These are phyloP conservation scores for Juncus inflexus DNA, from an alignment of 176 grass and related monocot genomes.

Conservation along the genomic window DNA sequence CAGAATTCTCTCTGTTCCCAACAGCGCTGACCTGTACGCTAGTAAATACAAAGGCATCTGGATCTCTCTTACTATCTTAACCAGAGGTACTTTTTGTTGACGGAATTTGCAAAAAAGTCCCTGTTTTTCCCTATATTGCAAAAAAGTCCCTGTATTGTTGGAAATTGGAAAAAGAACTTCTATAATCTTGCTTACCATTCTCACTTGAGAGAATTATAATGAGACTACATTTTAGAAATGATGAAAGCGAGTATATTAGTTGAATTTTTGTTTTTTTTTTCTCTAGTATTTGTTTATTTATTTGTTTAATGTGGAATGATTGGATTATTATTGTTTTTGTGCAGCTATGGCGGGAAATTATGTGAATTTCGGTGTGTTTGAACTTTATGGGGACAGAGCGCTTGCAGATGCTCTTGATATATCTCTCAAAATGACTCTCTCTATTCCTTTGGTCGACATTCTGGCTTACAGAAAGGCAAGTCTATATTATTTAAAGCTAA, in stretches of 20 bases:
- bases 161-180: too few relatives aligned
- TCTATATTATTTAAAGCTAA: neutral
- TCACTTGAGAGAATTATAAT: too few relatives aligned
- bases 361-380: constrained; percentile 98
- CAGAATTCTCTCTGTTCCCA: constrained; percentile 83
- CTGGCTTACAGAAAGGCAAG: constrained; percentile 87
- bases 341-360: constrained; percentile 96
- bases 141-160: too few relatives aligned
- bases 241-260: too few relatives aligned
- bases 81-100: constrained; percentile 60
- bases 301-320: constrained; percentile 20
- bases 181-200: too few relatives aligned
- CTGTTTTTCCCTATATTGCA: too few relatives aligned
- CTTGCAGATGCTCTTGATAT: constrained; percentile 91
- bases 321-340: constrained; percentile 24
- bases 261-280: neutral
- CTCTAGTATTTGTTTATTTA: constrained; percentile 12
- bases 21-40: constrained; percentile 66
- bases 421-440: constrained; percentile 95
- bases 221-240: too few relatives aligned
- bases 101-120: constrained; percentile 1
- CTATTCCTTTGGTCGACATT: constrained; percentile 81
- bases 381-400: constrained; percentile 93
- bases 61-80: constrained; percentile 79
- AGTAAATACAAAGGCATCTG: constrained; percentile 99